Conservation (phyloP, 768 basidiomycete species). For the Imleria badia region DNA sequence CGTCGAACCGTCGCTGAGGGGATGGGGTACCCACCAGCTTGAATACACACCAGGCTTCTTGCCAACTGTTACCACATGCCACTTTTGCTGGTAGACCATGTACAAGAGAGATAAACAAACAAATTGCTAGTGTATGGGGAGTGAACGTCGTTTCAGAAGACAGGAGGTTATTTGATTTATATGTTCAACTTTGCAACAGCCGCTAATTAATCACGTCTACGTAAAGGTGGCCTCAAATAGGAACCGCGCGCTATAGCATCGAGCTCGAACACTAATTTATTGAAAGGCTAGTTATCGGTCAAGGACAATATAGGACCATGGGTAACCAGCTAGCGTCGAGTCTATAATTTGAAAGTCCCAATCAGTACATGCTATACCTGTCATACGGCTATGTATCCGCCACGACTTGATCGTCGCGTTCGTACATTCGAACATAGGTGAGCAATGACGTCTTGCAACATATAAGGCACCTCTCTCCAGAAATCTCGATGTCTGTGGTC, state of each 20-base stretch:
- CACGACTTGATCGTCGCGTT: slow-evolving; percentile 62
- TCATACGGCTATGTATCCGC: slow-evolving; percentile 78
- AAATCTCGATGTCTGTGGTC: slow-evolving; percentile 76
- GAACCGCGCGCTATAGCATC: too few relatives aligned
- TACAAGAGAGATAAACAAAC: background rate
- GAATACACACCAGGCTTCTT: slow-evolving; percentile 31
- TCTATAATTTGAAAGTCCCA: slow-evolving; percentile 7
- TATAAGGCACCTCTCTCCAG: slow-evolving; percentile 87
- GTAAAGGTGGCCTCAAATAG: slow-evolving; percentile 8
- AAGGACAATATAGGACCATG: background rate
- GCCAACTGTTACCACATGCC: slow-evolving; percentile 31
- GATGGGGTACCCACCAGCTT: slow-evolving; percentile 20
- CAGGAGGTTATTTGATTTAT: slow-evolving; percentile 24
- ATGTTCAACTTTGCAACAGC: slow-evolving; percentile 20
- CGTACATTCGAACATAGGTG: slow-evolving; percentile 76
- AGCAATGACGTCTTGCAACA: slow-evolving; percentile 73
- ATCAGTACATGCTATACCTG: background rate
- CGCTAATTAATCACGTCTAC: slow-evolving; percentile 10
- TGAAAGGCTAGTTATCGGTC: background rate
- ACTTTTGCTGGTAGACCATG: slow-evolving; percentile 24
- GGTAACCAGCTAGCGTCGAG: slow-evolving; percentile 8
- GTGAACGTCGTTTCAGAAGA: slow-evolving; percentile 7
- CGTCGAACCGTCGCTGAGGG: slow-evolving; percentile 1
- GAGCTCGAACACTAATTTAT: background rate
- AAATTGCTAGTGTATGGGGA: background rate